Evolutionary conservation across 2,329 filamentous ascomycete genomes (phyloP).

Genomic region (Neonectria ditissima): DNA sequence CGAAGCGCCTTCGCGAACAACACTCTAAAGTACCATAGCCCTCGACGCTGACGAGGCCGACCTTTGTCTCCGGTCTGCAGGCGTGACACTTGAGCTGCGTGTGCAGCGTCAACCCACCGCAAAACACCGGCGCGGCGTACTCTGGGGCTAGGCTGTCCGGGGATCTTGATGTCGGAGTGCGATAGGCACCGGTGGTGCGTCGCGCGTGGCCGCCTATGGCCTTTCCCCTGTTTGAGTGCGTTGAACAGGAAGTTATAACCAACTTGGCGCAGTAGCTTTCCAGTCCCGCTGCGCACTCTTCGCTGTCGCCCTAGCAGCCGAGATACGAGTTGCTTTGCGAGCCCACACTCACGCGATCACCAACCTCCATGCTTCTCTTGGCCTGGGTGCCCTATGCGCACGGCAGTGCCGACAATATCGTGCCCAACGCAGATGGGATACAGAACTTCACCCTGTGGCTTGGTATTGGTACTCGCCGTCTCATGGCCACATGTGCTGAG

Average conservation of each 20-base stretch:
- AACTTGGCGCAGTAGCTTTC: constrained; percentile 57
- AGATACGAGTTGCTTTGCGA: constrained; percentile 70
- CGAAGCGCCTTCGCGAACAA: constrained; percentile 76
- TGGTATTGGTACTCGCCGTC: background rate
- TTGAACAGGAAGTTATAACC: constrained; percentile 65
- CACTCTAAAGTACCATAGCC: constrained; percentile 76
- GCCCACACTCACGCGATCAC: constrained; percentile 73
- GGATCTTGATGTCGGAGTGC: constrained; percentile 64
- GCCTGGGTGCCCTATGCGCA: constrained; percentile 64
- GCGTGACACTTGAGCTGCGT: constrained; percentile 72
- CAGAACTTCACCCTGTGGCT: constrained; percentile 3
- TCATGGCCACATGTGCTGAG: no score
- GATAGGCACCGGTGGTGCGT: constrained; percentile 50
- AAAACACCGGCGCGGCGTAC: constrained; percentile 73
- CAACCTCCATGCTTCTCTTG: constrained; percentile 63
- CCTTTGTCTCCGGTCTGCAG: constrained; percentile 73
- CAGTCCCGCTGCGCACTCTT: constrained; percentile 54
- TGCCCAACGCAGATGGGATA: constrained; percentile 70
- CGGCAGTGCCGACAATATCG: constrained; percentile 72
- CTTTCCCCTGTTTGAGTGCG: constrained; percentile 45
- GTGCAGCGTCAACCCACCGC: constrained; percentile 77
- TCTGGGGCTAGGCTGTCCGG: constrained; percentile 55
- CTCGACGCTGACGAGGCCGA: constrained; percentile 77
- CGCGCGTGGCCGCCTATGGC: constrained; percentile 62
- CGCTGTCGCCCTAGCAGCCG: constrained; percentile 52